Conservation (phyloP, 2,329 filamentous ascomycete species). For the Aspergillus phoenicis region DNA sequence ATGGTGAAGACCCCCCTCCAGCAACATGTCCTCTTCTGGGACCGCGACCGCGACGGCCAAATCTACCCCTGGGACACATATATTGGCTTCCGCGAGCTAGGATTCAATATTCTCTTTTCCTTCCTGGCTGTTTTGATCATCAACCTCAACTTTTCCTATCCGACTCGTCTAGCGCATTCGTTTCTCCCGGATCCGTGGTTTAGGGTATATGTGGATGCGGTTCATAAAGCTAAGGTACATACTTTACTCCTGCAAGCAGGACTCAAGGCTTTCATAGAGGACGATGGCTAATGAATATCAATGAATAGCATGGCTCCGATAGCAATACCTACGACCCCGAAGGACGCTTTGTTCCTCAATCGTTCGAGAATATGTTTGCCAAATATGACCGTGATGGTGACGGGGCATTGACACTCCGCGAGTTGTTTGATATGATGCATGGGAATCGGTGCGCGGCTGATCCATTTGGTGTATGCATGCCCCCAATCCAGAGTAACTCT, state of each 20-base stretch:
- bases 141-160: constrained; percentile 50
- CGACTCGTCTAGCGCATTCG: constrained; percentile 42
- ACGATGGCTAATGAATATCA: neutral
- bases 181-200: constrained; percentile 43
- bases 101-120: constrained; percentile 46
- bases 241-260: fast-evolving
- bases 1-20: constrained; percentile 39
- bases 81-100: constrained; percentile 43
- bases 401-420: constrained; percentile 43
- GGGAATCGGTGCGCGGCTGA: constrained; percentile 49
- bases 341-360: constrained; percentile 50
- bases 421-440: constrained; percentile 42
- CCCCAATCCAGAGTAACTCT: too few species aligned
- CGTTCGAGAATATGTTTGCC: constrained; percentile 53
- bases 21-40: constrained; percentile 48
- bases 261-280: neutral
- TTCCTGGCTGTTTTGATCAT: constrained; percentile 43
- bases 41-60: constrained; percentile 44
- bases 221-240: constrained; percentile 47
- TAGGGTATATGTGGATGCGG: constrained; percentile 41
- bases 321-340: constrained; percentile 49
- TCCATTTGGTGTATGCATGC: constrained; percentile 40
- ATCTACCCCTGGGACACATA: constrained; percentile 47
- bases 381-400: constrained; percentile 47
- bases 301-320: constrained; percentile 26